Evolutionary conservation across 2,329 filamentous ascomycete species (phyloP), one percentile per base, ranked within the genome.

Genomic region (Didymella exigua): DNA sequence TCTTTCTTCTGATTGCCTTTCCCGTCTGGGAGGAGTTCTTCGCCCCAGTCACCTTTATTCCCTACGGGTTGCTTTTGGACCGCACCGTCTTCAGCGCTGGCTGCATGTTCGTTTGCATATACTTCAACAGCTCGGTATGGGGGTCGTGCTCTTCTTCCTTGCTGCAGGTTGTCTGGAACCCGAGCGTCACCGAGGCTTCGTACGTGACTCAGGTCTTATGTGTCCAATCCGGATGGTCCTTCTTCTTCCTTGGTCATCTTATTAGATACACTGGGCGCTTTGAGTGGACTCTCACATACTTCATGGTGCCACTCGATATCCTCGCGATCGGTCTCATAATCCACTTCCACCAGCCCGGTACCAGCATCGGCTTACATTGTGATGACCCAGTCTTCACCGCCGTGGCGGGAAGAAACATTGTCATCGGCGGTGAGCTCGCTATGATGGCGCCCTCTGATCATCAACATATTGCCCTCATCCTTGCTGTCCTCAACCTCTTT

Each of bases 401-500:
- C 0, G 50, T 68, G 7, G 56, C 58, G n/a, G 61, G 61, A 30
- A 63, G 64, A 14, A 68, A 53, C 0, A 63, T 68, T 8, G 63
- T 67, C 24, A 65, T 68, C 34, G 59, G 57, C 1, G 62, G 57
- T 9, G 56, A 66, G 45, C 24, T 63, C n/a, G 59, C 61, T 3
- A 63, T 62, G 55, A 59, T 63, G 56, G 62, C 55, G 9, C 54
- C 59, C 8, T 58, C 61, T 0, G 59, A 60, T 14, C 62, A 65
- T 19, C 56, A 65, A 40, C 59, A 65, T 23, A 54, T 56, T 31
- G 61, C 62, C 3, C 57, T 62, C 40, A 55, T 63, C 18, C 54
- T 66, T 29, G 63, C 63, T 6, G 77, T 89, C 55, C 78, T 86
- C 43, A 78, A 82, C n/a, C 80, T 88, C 10, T 82, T 85, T 37